These are phyloP conservation scores for Penicillium fuscoglaucum DNA, from an alignment of 2,329 filamentous ascomycete species.

Conservation along the genomic window DNA sequence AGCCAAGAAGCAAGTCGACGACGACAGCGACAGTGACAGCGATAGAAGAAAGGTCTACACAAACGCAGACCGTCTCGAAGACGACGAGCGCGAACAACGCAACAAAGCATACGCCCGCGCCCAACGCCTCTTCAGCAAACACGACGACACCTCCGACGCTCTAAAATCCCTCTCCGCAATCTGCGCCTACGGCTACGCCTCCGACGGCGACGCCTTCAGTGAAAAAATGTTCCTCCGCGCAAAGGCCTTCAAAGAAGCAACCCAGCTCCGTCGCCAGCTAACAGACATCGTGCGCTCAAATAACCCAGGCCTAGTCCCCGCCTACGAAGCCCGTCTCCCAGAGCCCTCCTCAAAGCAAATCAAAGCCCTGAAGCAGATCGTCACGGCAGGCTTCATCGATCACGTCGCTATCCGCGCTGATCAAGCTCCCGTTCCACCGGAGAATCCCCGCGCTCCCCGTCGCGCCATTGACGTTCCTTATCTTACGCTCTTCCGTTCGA, in stretches of 20 bases:
- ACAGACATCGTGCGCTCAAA: slow-evolving; percentile 76
- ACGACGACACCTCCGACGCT: slow-evolving; percentile 82
- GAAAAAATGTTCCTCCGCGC: slow-evolving; percentile 78
- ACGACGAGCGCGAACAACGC: slow-evolving; percentile 66
- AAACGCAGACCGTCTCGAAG: slow-evolving; percentile 68
- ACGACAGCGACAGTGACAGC: slow-evolving; percentile 41
- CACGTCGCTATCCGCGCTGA: slow-evolving; percentile 91
- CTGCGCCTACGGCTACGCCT: slow-evolving; percentile 78
- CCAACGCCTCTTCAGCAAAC: slow-evolving; percentile 74
- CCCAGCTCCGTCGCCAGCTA: slow-evolving; percentile 79
- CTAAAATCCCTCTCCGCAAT: slow-evolving; percentile 88
- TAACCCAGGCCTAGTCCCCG: slow-evolving; percentile 53
- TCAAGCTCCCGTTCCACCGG: slow-evolving; percentile 71
- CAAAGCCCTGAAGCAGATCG: slow-evolving; percentile 83
- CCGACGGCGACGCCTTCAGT: slow-evolving; percentile 69
- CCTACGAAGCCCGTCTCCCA: slow-evolving; percentile 54
- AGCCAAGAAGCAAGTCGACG: slow-evolving; percentile 37
- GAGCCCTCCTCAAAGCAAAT: slow-evolving; percentile 67
- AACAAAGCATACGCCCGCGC: slow-evolving; percentile 68
- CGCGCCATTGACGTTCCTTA: slow-evolving; percentile 94
- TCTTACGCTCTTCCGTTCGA: slow-evolving; percentile 74
- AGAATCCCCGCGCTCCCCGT: slow-evolving; percentile 66
- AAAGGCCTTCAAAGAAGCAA: slow-evolving; percentile 84
- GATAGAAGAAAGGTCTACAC: slow-evolving; percentile 50
- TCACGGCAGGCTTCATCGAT: slow-evolving; percentile 89